Percentiles rank a stretch among this genome's conserved stretches.
phyloP scores from a whole-genome alignment of 768 basidiomycete species.

The Pleurotus giganteus region DNA sequence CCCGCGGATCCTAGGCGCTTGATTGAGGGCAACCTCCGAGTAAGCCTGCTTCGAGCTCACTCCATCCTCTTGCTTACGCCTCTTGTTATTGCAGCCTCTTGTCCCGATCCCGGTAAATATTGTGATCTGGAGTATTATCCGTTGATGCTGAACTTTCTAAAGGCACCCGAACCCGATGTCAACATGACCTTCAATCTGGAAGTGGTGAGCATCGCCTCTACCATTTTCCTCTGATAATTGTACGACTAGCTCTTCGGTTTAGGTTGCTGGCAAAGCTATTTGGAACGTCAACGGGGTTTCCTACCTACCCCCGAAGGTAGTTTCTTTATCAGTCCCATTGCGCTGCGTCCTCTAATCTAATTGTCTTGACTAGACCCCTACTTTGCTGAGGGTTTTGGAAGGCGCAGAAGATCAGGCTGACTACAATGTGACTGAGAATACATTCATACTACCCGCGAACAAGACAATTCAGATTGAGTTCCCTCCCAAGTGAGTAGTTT shows the following conservation, averaged over 20 bases:
- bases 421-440: slow-evolving; percentile 32
- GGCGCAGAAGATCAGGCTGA: slow-evolving; percentile 26
- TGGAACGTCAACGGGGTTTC: slow-evolving; percentile 33
- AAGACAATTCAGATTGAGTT: slow-evolving; percentile 36
- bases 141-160: slow-evolving; percentile 10
- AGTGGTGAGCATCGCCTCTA: slow-evolving; percentile 21
- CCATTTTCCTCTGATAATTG: too few relatives aligned
- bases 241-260: neutral
- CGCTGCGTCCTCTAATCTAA: neutral
- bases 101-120: slow-evolving; percentile 1
- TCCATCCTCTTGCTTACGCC: slow-evolving; percentile 16
- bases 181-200: slow-evolving; percentile 24
- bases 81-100: slow-evolving; percentile 13
- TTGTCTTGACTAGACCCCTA: slow-evolving; percentile 14
- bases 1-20: slow-evolving; percentile 22
- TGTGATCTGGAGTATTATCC: neutral
- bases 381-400: slow-evolving; percentile 30
- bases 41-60: slow-evolving; percentile 7
- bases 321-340: neutral
- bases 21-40: slow-evolving; percentile 17
- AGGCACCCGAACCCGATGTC: slow-evolving; percentile 22
- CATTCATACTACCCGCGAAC: slow-evolving; percentile 36
- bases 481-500: slow-evolving; percentile 20
- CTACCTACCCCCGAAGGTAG: slow-evolving; percentile 21
- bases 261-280: slow-evolving; percentile 21